Evolutionary conservation across 2,329 filamentous ascomycete genomes (phyloP).

Genomic region (Diplodia seriata): DNA sequence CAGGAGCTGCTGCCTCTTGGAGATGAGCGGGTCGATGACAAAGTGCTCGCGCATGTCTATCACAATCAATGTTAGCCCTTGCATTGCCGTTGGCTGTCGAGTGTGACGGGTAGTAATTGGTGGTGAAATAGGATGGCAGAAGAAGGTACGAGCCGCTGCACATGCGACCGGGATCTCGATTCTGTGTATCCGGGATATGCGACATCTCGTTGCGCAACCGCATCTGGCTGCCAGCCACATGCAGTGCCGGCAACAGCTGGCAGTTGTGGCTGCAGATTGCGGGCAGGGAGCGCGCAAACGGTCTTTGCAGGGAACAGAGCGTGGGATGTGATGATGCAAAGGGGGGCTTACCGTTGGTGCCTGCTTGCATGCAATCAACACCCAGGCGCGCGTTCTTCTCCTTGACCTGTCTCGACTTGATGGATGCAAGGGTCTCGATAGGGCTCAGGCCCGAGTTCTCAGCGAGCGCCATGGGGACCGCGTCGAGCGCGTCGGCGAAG

Average conservation of each 20-base stretch:
- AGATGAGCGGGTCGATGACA: constrained; percentile 97
- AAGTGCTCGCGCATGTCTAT: constrained; percentile 95
- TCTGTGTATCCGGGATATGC: constrained; percentile 27
- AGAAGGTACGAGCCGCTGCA: constrained; percentile 34
- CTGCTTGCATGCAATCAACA: constrained; percentile 96
- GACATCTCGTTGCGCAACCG: constrained; percentile 27
- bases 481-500: constrained; percentile 92
- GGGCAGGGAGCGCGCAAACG: constrained; percentile 30
- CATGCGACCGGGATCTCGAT: constrained; percentile 29
- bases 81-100: not conserved
- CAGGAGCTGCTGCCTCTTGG: constrained; percentile 96
- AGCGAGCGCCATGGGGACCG: constrained; percentile 91
- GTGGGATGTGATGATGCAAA: constrained; percentile 33
- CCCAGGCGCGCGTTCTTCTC: constrained; percentile 79
- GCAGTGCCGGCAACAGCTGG: constrained; percentile 30
- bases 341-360: constrained; percentile 73
- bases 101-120: constrained; percentile 21
- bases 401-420: constrained; percentile 97
- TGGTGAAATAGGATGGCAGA: constrained; percentile 20
- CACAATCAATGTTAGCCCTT: constrained; percentile 22
- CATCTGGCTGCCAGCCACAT: constrained; percentile 27
- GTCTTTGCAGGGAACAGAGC: constrained; percentile 19
- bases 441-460: constrained; percentile 97
- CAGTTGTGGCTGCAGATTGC: constrained; percentile 32
- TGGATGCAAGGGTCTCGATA: constrained; percentile 90